Base-by-base conservation (phyloP, 2,329 filamentous ascomycete genomes). In the Exophiala sp. region DNA sequence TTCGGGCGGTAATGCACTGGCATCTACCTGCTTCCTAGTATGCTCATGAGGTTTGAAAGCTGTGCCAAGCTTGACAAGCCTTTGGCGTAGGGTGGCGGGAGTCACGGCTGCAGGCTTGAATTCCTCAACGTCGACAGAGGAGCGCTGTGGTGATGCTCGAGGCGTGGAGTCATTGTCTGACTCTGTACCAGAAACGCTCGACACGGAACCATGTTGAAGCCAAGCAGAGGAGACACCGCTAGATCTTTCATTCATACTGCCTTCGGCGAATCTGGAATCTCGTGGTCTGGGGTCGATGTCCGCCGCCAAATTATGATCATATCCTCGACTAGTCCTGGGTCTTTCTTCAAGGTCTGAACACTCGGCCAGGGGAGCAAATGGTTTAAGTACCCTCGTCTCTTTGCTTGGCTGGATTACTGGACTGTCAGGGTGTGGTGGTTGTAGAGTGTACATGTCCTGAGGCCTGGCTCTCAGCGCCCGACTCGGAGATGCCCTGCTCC, bases 231-330 rank as follows among this genome's bases (percentile, higher is more conserved):
- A 55, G 11, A 57, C 34, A 4, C 56, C 60, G 39, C 45, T 43
- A 24, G 58, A 61, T 37, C 86, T 82, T 67, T 94, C 87, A 63
- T 83, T 88, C 86, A 95, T 91, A 62, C 85, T 91, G 34, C 85
- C 89, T 69, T 95, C 89, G 30, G 78, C 67, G 58, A 85, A 85
- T 47, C 70, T 83, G 62, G 77, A 94, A 37, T 55, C 53, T 16
- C 58, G 59, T 24, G 19, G 16, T 4, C 21, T 32, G 6, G 23
- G 27, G 23, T 43, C 37, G 9, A 32, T 14, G 24, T 49, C 48
- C n/a, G 45, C 24, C 3, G 34, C 23, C n/a, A 18, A 13, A 27
- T 24, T n/a, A 19, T n/a, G 9, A 34, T 45, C 19, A 35, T 37
- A 41, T 10, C 55, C 55, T 32, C 47, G 52, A 43, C 46, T 52